Base-by-base conservation (phyloP, 2,329 filamentous ascomycete genomes). In the Nemania serpens region DNA sequence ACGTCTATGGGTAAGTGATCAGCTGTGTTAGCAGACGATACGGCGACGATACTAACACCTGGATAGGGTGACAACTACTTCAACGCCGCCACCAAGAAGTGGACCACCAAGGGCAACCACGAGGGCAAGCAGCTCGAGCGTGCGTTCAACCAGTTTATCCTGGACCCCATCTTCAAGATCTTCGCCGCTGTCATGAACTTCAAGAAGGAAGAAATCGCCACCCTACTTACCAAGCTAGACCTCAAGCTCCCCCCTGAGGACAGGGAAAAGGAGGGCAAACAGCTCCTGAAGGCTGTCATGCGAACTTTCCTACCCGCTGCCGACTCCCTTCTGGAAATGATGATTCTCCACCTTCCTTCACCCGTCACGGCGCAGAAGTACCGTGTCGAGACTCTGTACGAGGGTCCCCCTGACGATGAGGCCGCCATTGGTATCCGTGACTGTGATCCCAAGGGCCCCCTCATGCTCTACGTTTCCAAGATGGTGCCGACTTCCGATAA, bases 391-490 rank as follows among this genome's bases (percentile, higher is more conserved):
- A 97, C 93, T 78, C 88, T 99, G 70, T 99, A 99, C 85, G 95
- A 99, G 87, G 95, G 95, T 87, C 95, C 95, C 73, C 76, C 83
- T 62, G 95, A 99, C 78, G 95, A 99, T 75, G 90, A 92, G 81
- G 88, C 89, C 74, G 93, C 91, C 84, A 91, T 97, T 78, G 93
- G 89, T 87, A 97, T 99, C 87, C 93, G 93, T 75, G 93, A 98
- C 87, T 98, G 95, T 81, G 92, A 99, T 81, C 86, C 94, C 81
- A 96, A 97, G 86, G 95, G 87, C 79, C 91, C 94, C 75, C 95
- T 99, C 82, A 99, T 99, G 95, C 87, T 98, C 73, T 99, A 99
- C 91, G 93, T 99, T 80, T 99, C 95, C 81, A 99, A 99, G 92
- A 99, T 99, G 95, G 95, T 99, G 77, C 95, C 95, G 75, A 99